Percentiles rank a stretch among this genome's conserved stretches.
Evolutionary conservation across 352 stramenopile genomes (phyloP).

Genomic region (Elongisporangium senticosum): DNA sequence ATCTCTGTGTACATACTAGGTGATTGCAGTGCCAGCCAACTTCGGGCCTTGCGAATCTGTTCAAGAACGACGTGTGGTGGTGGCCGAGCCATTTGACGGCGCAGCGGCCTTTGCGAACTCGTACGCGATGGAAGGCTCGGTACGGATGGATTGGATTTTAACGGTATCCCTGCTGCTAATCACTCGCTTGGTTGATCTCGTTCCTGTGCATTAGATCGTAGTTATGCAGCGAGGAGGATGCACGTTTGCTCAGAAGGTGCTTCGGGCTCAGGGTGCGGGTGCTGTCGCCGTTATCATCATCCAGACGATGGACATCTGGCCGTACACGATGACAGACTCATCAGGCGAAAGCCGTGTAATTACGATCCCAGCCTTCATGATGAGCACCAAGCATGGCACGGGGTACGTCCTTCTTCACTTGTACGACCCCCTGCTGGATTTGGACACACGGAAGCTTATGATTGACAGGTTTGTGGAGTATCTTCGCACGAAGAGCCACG

Average conservation of each 20-base stretch:
- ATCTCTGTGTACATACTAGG: conserved; percentile 17
- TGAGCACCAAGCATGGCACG: conserved; percentile 63
- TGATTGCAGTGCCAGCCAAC: conserved; percentile 64
- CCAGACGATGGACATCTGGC: conserved; percentile 71
- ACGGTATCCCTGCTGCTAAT: background rate
- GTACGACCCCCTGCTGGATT: background rate
- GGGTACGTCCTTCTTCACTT: conserved; percentile 21
- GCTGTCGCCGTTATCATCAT: conserved; percentile 60
- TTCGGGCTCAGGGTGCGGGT: conserved; percentile 51
- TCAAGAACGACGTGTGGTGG: conserved; percentile 22
- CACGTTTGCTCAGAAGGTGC: conserved; percentile 71
- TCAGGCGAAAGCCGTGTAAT: conserved; percentile 52
- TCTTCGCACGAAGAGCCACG: conserved; percentile 23
- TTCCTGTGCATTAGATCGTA: conserved; percentile 31
- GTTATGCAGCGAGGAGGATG: conserved; percentile 66
- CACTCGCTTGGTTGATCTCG: background rate
- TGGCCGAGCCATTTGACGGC: conserved; percentile 62
- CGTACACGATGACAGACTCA: conserved; percentile 82
- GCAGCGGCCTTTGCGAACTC: conserved; percentile 35
- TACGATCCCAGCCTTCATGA: conserved; percentile 74
- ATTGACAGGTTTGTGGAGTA: conserved; percentile 50
- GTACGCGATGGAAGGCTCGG: conserved; percentile 36
- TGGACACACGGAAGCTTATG: background rate
- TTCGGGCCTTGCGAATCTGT: conserved; percentile 73
- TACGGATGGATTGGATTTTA: conserved; percentile 5